These are phyloP conservation scores for Glycine latifolia DNA, from an alignment of 306 rosid species.

Conservation along the genomic window DNA sequence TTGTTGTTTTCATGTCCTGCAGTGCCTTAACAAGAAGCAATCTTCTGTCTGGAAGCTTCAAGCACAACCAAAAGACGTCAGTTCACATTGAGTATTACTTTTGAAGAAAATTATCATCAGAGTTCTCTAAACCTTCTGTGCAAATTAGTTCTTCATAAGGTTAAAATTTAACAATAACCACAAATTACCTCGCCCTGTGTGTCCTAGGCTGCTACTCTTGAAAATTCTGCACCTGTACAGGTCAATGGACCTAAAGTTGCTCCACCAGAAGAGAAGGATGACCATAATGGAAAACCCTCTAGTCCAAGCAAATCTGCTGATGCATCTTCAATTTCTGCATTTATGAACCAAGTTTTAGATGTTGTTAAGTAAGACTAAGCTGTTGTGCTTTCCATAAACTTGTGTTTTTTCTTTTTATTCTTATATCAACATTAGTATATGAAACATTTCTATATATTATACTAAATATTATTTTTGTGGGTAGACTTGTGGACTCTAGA, in stretches of 20 bases:
- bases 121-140: slow-evolving; percentile 26
- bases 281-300: slow-evolving; percentile 46
- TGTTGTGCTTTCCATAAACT: slow-evolving; percentile 1
- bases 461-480: slow-evolving; percentile 31
- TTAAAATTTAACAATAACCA: slow-evolving; percentile 27
- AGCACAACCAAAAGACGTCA: slow-evolving; percentile 64
- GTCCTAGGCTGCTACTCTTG: slow-evolving; percentile 57
- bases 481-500: slow-evolving; percentile 91
- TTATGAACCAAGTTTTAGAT: slow-evolving; percentile 82
- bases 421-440: slow-evolving; percentile 13
- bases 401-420: not conserved
- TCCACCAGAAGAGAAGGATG: slow-evolving; percentile 54
- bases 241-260: slow-evolving; percentile 50
- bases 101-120: slow-evolving; percentile 1
- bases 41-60: slow-evolving; percentile 51
- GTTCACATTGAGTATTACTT: slow-evolving; percentile 15
- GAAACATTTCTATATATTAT: not conserved
- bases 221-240: slow-evolving; percentile 64
- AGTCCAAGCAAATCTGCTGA: slow-evolving; percentile 55
- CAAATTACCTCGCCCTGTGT: slow-evolving; percentile 16
- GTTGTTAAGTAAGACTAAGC: slow-evolving; percentile 76
- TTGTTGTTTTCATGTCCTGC: slow-evolving; percentile 46
- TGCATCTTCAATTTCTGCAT: slow-evolving; percentile 62
- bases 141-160: slow-evolving; percentile 3
- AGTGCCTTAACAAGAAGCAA: slow-evolving; percentile 64